Base-by-base conservation (phyloP, 106 monocot species). In the Vanilla planifolia region DNA sequence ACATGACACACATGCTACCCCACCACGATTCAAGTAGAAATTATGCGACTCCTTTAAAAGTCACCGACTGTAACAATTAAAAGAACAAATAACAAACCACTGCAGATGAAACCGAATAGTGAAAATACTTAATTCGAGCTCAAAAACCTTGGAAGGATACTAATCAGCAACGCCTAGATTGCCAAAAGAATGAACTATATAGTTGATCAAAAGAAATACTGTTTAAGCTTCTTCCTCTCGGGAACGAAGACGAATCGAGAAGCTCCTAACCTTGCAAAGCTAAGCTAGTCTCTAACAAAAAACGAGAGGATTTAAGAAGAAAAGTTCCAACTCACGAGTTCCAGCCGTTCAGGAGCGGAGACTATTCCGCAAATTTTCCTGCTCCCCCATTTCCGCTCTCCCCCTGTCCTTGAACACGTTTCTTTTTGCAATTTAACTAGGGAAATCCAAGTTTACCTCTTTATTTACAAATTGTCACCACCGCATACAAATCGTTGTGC, bases 161-260 rank as follows among this genome's bases (percentile, higher is more conserved):
- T n/a, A n/a, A n/a, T n/a, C 14, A 17, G 30, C 53, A 30, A 30
- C 14, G 21, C 33, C 35, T 28, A 9, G 35, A 19, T 57, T 33
- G 35, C 34, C 33, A 34, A 10, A 22, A 57, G 4, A 57, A 35
- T 0, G n/a, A 57, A 10, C 11, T 19, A 57, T 57, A 4, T 7
- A 57, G 8, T 19, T 3, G 33, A 57, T 35, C 35, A 8, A 57
- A 19, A 57, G 56, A 35, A 57, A 35, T 8, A 57, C 30, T 32
- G 13, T 33, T 33, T 33, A 15, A 55, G 33, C 16, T 55, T 33
- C 57, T 57, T 57, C 17, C 36, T 1, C 20, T 35, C 10, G 17
- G 35, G 28, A 53, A 53, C 53, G 53, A 53, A 35, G 32, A n/a
- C 57, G 35, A 57, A 34, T 35, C 35, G 35, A 57, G 57, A 1